Evolutionary conservation across 202 grass and related monocot genomes (phyloP).

Genomic region (Cymbopogon flexuosus): DNA sequence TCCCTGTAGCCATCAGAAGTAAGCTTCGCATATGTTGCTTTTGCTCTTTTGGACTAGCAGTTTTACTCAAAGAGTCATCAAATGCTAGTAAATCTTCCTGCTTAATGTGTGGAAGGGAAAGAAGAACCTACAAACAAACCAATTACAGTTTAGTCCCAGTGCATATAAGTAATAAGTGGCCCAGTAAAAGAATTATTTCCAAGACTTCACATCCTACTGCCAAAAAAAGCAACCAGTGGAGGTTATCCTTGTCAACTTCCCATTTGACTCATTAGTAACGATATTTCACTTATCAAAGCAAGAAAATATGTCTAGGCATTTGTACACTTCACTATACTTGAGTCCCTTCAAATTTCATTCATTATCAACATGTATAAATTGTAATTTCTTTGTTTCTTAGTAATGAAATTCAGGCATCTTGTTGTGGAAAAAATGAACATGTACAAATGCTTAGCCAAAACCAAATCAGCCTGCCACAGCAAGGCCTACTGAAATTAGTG

Average conservation of each 20-base stretch:
- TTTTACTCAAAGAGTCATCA: constrained; percentile 88
- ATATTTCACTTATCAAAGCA: background rate
- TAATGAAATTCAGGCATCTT: background rate
- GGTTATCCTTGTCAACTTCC: background rate
- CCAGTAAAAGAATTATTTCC: background rate
- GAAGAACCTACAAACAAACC: constrained; percentile 55
- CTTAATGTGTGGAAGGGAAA: constrained; percentile 66
- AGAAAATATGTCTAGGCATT: background rate
- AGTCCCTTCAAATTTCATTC: background rate
- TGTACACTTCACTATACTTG: background rate
- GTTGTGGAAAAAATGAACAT: background rate
- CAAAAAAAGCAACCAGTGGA: background rate
- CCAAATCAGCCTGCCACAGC: background rate
- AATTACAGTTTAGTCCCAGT: constrained; percentile 16
- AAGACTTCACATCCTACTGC: constrained; percentile 3
- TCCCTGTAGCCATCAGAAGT: constrained; percentile 83
- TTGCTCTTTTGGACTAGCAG: constrained; percentile 85
- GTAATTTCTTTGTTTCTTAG: background rate
- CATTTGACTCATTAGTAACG: background rate
- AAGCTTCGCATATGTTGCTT: constrained; percentile 80
- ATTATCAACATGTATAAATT: background rate
- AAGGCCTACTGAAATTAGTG: background rate
- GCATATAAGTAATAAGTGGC: constrained; percentile 8
- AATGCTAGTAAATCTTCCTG: constrained; percentile 80
- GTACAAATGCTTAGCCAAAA: background rate